Evolutionary conservation across 2,329 filamentous ascomycete genomes (phyloP).

Genomic region (Trichoderma sp.): DNA sequence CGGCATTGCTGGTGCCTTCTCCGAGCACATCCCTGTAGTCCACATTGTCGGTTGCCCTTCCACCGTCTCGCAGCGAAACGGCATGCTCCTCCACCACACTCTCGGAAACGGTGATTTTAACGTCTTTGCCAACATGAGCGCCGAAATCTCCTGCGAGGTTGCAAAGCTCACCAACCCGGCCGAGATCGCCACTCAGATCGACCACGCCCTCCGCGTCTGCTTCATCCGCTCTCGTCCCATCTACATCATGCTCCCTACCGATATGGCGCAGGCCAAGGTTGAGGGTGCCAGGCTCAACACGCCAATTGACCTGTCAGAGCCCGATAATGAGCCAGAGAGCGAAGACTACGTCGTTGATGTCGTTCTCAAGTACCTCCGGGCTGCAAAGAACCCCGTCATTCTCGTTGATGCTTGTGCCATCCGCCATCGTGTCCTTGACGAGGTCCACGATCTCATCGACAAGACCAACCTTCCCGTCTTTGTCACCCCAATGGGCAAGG

Average conservation of each 20-base stretch:
- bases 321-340: slow-evolving; percentile 63
- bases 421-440: slow-evolving; percentile 67
- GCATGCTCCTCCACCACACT: slow-evolving; percentile 61
- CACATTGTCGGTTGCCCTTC: slow-evolving; percentile 61
- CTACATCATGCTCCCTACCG: slow-evolving; percentile 78
- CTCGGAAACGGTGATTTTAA: slow-evolving; percentile 77
- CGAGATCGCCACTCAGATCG: slow-evolving; percentile 72
- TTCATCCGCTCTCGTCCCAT: slow-evolving; percentile 72
- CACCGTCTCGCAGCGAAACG: slow-evolving; percentile 45
- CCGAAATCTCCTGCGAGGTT: slow-evolving; percentile 66
- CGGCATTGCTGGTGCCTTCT: slow-evolving; percentile 69
- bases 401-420: slow-evolving; percentile 81
- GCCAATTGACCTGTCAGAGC: slow-evolving; percentile 63
- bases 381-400: slow-evolving; percentile 71
- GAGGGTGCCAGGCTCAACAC: slow-evolving; percentile 69
- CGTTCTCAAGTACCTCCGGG: slow-evolving; percentile 68
- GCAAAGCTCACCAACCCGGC: slow-evolving; percentile 67
- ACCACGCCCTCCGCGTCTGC: slow-evolving; percentile 72
- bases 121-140: slow-evolving; percentile 77
- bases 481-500: slow-evolving; percentile 88
- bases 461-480: slow-evolving; percentile 77
- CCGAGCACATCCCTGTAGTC: slow-evolving; percentile 68
- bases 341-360: slow-evolving; percentile 83
- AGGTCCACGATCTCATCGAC: slow-evolving; percentile 69
- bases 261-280: slow-evolving; percentile 73